These are phyloP conservation scores for Globisporangium emineosum DNA, from an alignment of 352 stramenopile genomes.

Conservation along the genomic window DNA sequence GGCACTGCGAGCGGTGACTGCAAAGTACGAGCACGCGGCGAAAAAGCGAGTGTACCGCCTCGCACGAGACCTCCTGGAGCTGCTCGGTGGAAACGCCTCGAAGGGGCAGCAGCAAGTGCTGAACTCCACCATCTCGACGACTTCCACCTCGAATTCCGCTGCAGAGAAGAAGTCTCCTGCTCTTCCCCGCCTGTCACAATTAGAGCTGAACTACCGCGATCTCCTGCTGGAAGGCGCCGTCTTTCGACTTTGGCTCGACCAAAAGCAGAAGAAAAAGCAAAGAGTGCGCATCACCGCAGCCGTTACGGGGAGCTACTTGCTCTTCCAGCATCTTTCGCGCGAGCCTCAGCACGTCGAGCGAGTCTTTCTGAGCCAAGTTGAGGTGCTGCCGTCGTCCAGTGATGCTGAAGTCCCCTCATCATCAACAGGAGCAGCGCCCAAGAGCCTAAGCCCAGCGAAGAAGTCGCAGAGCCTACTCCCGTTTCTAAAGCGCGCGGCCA, in stretches of 20 bases:
- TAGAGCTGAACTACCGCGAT: constrained; percentile 20
- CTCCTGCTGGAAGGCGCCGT: constrained; percentile 22
- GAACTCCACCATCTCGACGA: background rate
- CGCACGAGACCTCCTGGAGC: constrained; percentile 23
- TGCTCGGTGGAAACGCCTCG: background rate
- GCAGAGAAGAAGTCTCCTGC: background rate
- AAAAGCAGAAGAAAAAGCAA: constrained; percentile 23
- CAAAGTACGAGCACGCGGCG: constrained; percentile 19
- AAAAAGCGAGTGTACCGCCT: constrained; percentile 21
- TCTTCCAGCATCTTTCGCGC: constrained; percentile 33
- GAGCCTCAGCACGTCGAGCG: constrained; percentile 27
- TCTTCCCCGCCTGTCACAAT: constrained; percentile 6
- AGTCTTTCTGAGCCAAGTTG: constrained; percentile 39
- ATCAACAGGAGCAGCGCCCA: background rate
- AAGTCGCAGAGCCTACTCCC: background rate
- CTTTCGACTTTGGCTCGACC: constrained; percentile 21
- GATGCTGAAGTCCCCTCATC: background rate
- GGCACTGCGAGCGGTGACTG: constrained; percentile 17
- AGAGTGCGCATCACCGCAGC: constrained; percentile 35
- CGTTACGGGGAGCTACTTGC: constrained; percentile 33
- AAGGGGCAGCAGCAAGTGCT: constrained; percentile 1
- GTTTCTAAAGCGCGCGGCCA: constrained; percentile 5
- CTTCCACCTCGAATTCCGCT: background rate
- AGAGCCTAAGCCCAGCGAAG: constrained; percentile 1
- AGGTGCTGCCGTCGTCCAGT: constrained; percentile 17